Evolutionary conservation across 2,329 filamentous ascomycete genomes (phyloP), one percentile per base, ranked within the genome.

Genomic region (Fusarium armeniacum): DNA sequence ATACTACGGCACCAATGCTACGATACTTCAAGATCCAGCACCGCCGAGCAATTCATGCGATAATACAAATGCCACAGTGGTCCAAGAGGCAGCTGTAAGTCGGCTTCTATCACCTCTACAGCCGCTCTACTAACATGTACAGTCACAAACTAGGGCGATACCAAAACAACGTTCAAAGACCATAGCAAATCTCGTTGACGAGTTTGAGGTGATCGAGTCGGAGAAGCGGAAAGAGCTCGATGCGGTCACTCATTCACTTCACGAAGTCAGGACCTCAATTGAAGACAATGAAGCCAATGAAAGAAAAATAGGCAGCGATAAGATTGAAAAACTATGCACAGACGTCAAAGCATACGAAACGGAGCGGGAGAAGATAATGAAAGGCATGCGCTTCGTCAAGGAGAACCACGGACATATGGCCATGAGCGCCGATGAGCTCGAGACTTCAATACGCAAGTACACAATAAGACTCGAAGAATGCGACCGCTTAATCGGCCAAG

Each of bases 261-360:
- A 35, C 10, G 22, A 64, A 2, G 18, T 58, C 0, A 30, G 35
- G 22, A n/a, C 28, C 24, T 64, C 51, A 18, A 36, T 64, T 6
- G 44, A 58, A 46, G 38, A 33, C 20, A 58, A 1, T 0, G 61
- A 64, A 13, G 4, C 44, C 0, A 10, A 22, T 0, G 51, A 64
- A 5, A 8, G 16, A 13, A 58, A 38, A 1, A 2, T 38, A 13
- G 22, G 22, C 6, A 58, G 38, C 5, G n/a, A 22, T 12, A 40
- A 5, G 9, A 26, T 58, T 1, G 33, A 64, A n/a, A 49, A 11
- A 3, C 6, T 64, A 5, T 33, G 22, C 11, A 44, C 36, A 4
- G 16, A 50, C 4, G 15, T 64, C 3, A 64, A 64, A 12, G 7
- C 13, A 3, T 64, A 50, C 16, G 44, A 64, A 33, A n/a, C 22